phyloP scores from a whole-genome alignment of 129 eudicot species.

The Centaurea solstitialis region DNA sequence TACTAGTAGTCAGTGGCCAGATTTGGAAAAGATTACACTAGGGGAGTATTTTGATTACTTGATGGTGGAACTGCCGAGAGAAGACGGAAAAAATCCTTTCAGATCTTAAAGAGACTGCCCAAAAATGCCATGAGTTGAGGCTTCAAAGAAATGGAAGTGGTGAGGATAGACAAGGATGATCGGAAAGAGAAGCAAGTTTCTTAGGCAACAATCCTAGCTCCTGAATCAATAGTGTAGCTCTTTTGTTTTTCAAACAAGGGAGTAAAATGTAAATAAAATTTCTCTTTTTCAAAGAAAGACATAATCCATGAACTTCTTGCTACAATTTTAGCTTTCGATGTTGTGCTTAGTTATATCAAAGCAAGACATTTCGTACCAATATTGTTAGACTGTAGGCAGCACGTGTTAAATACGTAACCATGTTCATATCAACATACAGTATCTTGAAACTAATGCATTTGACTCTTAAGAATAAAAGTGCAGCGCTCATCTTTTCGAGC shows the following conservation, averaged over 20 bases:
- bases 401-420: background rate
- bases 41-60: constrained; percentile 76
- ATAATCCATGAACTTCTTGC: background rate
- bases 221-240: background rate
- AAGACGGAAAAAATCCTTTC: constrained; percentile 23
- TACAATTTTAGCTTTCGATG: background rate
- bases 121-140: constrained; percentile 17
- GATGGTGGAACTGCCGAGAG: constrained; percentile 54
- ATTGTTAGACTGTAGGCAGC: background rate
- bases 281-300: background rate
- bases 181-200: background rate
- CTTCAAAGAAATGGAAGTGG: background rate
- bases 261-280: background rate
- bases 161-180: background rate
- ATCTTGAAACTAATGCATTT: background rate
- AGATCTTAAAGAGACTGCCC: constrained; percentile 20
- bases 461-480: background rate
- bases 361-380: background rate
- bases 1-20: constrained; percentile 15
- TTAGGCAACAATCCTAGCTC: background rate
- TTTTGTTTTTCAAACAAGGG: background rate
- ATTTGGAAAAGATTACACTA: constrained; percentile 72
- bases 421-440: background rate
- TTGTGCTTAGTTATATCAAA: background rate
- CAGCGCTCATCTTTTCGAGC: background rate